A percentile compares a stretch with the other conserved stretches of the same genome.
phyloP scores from a whole-genome alignment of 2,329 filamentous ascomycete genomes.

The Aspergillus awamori region DNA sequence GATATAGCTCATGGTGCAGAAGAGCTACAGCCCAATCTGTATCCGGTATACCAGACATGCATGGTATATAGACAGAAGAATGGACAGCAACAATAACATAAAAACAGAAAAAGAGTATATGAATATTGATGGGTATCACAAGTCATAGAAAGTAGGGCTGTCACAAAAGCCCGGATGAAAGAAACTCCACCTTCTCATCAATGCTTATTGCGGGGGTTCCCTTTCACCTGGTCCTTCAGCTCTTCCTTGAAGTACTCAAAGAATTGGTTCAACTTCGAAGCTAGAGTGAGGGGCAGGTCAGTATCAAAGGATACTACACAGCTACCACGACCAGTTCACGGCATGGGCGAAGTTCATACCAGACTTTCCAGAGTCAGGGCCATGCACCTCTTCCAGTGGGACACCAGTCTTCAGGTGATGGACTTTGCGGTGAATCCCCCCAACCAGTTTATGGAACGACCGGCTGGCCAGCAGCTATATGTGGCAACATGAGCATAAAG shows the following conservation, averaged over 20 bases:
- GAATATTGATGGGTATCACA: constrained; percentile 24
- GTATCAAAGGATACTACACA: constrained; percentile 6
- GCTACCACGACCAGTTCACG: background rate
- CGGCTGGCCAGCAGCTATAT: constrained; percentile 47
- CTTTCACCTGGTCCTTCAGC: constrained; percentile 46
- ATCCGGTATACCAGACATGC: constrained; percentile 20
- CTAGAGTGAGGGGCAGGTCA: constrained; percentile 18
- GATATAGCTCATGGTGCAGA: constrained; percentile 24
- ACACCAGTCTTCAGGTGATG: constrained; percentile 46
- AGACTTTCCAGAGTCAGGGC: constrained; percentile 43
- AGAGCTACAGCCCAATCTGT: constrained; percentile 27
- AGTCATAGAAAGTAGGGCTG: background rate
- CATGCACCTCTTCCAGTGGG: constrained; percentile 45
- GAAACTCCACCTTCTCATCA: background rate
- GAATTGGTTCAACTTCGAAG: constrained; percentile 36
- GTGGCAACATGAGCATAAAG: constrained; percentile 15
- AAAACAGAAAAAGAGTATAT: background rate
- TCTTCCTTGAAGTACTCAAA: constrained; percentile 47
- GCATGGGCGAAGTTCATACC: constrained; percentile 25
- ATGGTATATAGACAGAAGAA: background rate
- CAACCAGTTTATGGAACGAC: constrained; percentile 48
- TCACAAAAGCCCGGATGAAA: background rate
- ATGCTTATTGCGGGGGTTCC: constrained; percentile 30
- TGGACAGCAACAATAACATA: background rate
- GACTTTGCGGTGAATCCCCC: constrained; percentile 46